Evolutionary conservation across 768 basidiomycete genomes (phyloP), one percentile per base, ranked within the genome.

Genomic region (Lactarius sp.): DNA sequence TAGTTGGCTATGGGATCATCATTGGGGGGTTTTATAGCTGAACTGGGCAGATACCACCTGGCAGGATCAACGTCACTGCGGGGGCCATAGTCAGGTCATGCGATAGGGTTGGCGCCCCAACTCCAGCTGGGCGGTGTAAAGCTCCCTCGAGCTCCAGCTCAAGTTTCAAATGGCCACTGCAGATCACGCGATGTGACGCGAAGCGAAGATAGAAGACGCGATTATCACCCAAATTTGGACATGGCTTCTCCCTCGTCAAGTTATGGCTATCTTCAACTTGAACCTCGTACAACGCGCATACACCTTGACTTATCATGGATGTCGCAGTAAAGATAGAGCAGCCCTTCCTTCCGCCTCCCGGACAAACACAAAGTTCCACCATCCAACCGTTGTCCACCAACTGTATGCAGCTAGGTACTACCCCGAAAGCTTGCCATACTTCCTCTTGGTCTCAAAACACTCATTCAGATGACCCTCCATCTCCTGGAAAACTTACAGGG

Each of bases 281-380:
- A 9, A 31, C 22, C 3, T 2, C 2, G 53, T 6, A 22, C n/a
- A 37, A 49, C 44, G 46, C 60, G 60, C 60, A 61, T 61, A 61
- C 22, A 60, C 47, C 36, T 16, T 7, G 20, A 42, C 34, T 34
- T 20, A 52, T 51, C 27, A 49, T 41, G 58, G 20, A 39, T 47
- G 37, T 42, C 36, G 22, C 27, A 27, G 27, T 27, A 1, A 3
- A 27, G 27, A 27, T 27, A 27, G 27, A 27, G 3, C 27, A 3
- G 2, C 27, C 27, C 27, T 27, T 27, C 12, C 4, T 20, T 34
- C 4, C 4, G 20, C 52, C 20, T 12, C 50, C 13, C 22, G 16
- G 46, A 16, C 50, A 44, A 46, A 12, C n/a, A 9, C 36, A 39
- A 22, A 31, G 6, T 14, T n/a, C 7, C 37, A 22, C 14, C n/a